These are phyloP conservation scores for Striga asiatica DNA, from an alignment of 257 asterid species.

Conservation along the genomic window DNA sequence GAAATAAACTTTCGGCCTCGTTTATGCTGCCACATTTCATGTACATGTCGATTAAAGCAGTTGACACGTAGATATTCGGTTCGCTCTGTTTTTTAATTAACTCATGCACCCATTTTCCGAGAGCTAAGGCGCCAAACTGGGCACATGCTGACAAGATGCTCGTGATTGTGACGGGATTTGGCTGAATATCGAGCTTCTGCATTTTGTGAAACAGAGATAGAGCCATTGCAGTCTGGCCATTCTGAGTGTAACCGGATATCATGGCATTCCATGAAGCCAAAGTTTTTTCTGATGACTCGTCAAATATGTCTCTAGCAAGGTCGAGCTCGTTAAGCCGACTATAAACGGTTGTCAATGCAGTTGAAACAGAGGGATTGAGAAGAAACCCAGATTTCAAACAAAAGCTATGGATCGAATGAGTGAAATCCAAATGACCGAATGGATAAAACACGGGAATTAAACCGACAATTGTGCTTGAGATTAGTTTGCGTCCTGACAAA, in stretches of 20 bases:
- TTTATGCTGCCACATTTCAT: conserved; percentile 70
- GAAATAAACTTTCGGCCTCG: conserved; percentile 57
- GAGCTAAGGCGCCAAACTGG: conserved; percentile 72
- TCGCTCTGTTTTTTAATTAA: conserved; percentile 44
- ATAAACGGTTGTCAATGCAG: conserved; percentile 71
- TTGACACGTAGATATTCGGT: conserved; percentile 48
- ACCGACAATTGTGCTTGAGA: conserved; percentile 65
- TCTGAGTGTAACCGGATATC: conserved; percentile 90
- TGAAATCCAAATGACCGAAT: conserved; percentile 49
- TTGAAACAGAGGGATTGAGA: conserved; percentile 47
- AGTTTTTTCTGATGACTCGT: conserved; percentile 50
- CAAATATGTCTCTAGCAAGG: conserved; percentile 50
- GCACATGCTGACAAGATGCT: conserved; percentile 88
- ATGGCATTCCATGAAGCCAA: conserved; percentile 87
- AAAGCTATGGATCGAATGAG: conserved; percentile 49
- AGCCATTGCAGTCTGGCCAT: conserved; percentile 65
- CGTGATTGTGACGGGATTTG: conserved; percentile 70
- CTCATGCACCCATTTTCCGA: conserved; percentile 76
- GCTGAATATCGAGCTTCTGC: conserved; percentile 65
- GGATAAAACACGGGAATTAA: conserved; percentile 69
- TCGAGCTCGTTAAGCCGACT: conserved; percentile 59
- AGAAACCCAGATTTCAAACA: conserved; percentile 44
- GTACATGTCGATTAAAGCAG: conserved; percentile 88
- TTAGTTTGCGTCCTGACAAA: conserved; percentile 35
- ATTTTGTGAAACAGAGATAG: conserved; percentile 65